These are phyloP conservation scores for Aspergillus clavatus DNA, from an alignment of 2,329 filamentous ascomycete genomes.

Conservation along the genomic window DNA sequence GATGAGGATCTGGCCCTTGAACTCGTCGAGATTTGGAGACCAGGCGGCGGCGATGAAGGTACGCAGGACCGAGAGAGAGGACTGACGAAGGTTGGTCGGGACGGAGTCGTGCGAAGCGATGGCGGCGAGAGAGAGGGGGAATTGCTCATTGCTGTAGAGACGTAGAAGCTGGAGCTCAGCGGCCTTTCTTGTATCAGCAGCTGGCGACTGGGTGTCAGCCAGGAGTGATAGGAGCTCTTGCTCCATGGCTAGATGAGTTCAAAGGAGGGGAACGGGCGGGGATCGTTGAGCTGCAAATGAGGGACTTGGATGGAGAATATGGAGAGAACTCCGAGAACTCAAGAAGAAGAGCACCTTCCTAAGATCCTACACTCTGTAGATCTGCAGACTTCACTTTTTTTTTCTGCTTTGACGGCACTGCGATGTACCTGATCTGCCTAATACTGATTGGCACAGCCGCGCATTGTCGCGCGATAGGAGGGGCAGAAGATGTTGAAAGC, in stretches of 20 bases:
- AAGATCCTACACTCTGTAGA: too few species aligned
- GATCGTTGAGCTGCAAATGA: too few species aligned
- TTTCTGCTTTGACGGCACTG: not conserved
- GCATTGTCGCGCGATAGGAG: slow-evolving; percentile 15
- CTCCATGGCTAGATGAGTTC: slow-evolving; percentile 60
- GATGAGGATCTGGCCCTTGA: slow-evolving; percentile 62
- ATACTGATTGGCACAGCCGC: not conserved
- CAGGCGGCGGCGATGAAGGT: slow-evolving; percentile 81
- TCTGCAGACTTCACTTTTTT: not conserved
- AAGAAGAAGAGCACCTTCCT: not conserved
- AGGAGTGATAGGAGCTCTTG: slow-evolving; percentile 86
- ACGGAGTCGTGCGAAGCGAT: slow-evolving; percentile 74
- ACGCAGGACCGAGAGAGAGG: slow-evolving; percentile 73
- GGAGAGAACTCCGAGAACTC: not conserved
- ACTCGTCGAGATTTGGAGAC: slow-evolving; percentile 70
- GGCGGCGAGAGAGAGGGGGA: slow-evolving; percentile 72
- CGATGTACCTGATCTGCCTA: not conserved
- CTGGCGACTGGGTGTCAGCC: slow-evolving; percentile 74
- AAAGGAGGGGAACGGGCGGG: too few species aligned
- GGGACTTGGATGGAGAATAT: not conserved
- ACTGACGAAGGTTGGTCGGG: slow-evolving; percentile 71
- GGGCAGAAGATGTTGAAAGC: slow-evolving; percentile 9
- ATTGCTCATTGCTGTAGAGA: slow-evolving; percentile 63
- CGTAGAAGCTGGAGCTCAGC: slow-evolving; percentile 79
- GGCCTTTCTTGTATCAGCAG: slow-evolving; percentile 71